Percentiles rank a stretch among this genome's conserved stretches.
Evolutionary conservation across 1,284 basidiomycete genomes (phyloP).

Genomic region (Ustilago tritici): DNA sequence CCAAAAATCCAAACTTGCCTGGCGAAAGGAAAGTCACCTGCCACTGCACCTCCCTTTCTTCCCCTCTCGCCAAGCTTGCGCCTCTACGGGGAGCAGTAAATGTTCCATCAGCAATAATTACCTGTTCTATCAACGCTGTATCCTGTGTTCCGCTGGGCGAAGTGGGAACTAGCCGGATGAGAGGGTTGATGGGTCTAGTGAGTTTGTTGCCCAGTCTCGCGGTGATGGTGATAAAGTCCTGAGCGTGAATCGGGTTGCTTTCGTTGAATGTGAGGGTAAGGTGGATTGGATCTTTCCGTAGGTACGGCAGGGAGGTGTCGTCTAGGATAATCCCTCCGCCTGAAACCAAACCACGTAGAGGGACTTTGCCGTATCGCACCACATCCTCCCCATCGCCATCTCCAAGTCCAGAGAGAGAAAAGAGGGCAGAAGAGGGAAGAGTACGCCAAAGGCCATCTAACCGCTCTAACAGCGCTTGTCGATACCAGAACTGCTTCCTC

Average conservation of each 20-base stretch:
- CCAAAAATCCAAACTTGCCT: slow-evolving; percentile 31
- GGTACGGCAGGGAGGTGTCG: neutral
- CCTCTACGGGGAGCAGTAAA: neutral
- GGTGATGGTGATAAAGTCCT: slow-evolving; percentile 14
- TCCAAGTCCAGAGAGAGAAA: neutral
- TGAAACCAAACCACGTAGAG: slow-evolving; percentile 16
- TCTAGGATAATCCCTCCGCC: slow-evolving; percentile 21
- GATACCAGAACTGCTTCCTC: slow-evolving; percentile 90
- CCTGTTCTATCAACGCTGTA: slow-evolving; percentile 9
- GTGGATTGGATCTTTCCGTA: slow-evolving; percentile 23
- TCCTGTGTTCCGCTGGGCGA: slow-evolving; percentile 1
- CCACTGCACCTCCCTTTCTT: slow-evolving; percentile 11
- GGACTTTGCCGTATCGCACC: slow-evolving; percentile 6
- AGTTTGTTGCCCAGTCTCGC: slow-evolving; percentile 26
- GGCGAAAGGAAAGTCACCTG: slow-evolving; percentile 29
- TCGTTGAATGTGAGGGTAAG: slow-evolving; percentile 11
- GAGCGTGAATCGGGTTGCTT: slow-evolving; percentile 9
- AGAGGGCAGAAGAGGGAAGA: slow-evolving; percentile 1
- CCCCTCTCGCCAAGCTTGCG: neutral
- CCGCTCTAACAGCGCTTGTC: slow-evolving; percentile 81
- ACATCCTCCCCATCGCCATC: slow-evolving; percentile 4
- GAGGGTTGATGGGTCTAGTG: slow-evolving; percentile 19
- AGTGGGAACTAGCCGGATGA: slow-evolving; percentile 42
- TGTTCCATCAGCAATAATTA: slow-evolving; percentile 32
- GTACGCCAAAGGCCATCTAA: slow-evolving; percentile 81